phyloP scores from a whole-genome alignment of 2,329 filamentous ascomycete species.

The Colletotrichum musicola region DNA sequence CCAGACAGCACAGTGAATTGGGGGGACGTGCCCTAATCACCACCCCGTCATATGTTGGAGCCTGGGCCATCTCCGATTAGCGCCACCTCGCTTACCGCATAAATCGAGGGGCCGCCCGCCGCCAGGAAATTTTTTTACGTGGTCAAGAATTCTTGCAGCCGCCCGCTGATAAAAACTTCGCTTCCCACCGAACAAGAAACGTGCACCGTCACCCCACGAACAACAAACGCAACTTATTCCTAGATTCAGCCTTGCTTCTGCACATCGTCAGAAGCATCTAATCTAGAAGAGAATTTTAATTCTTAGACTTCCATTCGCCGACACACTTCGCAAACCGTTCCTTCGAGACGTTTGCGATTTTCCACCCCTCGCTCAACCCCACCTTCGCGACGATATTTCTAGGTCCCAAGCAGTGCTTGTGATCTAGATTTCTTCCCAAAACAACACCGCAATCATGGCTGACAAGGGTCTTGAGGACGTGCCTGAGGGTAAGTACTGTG shows the following conservation, averaged over 20 bases:
- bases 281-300: slow-evolving; percentile 55
- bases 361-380: slow-evolving; percentile 49
- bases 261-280: slow-evolving; percentile 58
- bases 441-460: slow-evolving; percentile 92
- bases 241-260: slow-evolving; percentile 59
- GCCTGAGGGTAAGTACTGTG: slow-evolving; percentile 73
- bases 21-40: slow-evolving; percentile 38
- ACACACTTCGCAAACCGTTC: slow-evolving; percentile 42
- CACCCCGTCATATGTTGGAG: neutral
- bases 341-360: slow-evolving; percentile 49
- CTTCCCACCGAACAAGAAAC: slow-evolving; percentile 43
- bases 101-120: slow-evolving; percentile 39
- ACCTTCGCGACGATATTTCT: slow-evolving; percentile 52
- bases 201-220: slow-evolving; percentile 45
- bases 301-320: slow-evolving; percentile 47
- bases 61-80: slow-evolving; percentile 29
- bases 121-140: slow-evolving; percentile 53
- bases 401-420: slow-evolving; percentile 86
- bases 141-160: slow-evolving; percentile 37
- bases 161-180: slow-evolving; percentile 40
- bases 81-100: slow-evolving; percentile 39
- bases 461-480: slow-evolving; percentile 99
- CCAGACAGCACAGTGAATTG: slow-evolving; percentile 18
- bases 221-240: slow-evolving; percentile 47
- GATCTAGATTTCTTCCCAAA: slow-evolving; percentile 72